Evolutionary conservation across 352 stramenopile species (phyloP).

Genomic region (Pythium dissotocum): DNA sequence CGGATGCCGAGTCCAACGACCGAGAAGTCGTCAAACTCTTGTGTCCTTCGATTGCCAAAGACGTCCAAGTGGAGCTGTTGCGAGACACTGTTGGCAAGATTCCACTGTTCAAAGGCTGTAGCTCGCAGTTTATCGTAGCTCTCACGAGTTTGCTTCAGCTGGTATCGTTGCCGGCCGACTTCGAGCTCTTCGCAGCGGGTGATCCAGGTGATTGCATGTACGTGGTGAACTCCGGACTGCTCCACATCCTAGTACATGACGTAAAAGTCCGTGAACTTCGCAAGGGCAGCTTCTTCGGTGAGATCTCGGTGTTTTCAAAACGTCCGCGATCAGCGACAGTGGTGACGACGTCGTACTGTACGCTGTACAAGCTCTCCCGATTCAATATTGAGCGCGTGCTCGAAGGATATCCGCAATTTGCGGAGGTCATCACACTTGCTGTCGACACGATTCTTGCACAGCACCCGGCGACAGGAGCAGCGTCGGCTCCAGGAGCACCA

Average conservation of each 20-base stretch:
- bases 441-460: constrained; percentile 56
- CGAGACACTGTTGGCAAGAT: constrained; percentile 52
- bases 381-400: constrained; percentile 66
- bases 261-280: constrained; percentile 65
- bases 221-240: constrained; percentile 58
- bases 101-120: constrained; percentile 66
- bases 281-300: constrained; percentile 68
- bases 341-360: constrained; percentile 59
- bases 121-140: constrained; percentile 57
- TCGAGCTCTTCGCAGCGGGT: constrained; percentile 49
- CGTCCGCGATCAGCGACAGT: constrained; percentile 57
- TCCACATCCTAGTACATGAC: constrained; percentile 60
- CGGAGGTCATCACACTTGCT: constrained; percentile 36
- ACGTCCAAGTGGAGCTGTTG: constrained; percentile 72
- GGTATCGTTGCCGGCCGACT: constrained; percentile 54
- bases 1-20: constrained; percentile 66
- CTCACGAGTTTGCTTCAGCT: constrained; percentile 72
- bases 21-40: constrained; percentile 60
- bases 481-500: neutral
- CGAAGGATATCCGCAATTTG: constrained; percentile 61
- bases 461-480: constrained; percentile 22
- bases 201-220: constrained; percentile 77
- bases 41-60: constrained; percentile 73
- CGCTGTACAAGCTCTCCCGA: constrained; percentile 61
- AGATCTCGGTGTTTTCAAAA: constrained; percentile 71